These are phyloP conservation scores for Taiwanofungus camphoratus DNA, from an alignment of 1,284 basidiomycete genomes.

Conservation along the genomic window DNA sequence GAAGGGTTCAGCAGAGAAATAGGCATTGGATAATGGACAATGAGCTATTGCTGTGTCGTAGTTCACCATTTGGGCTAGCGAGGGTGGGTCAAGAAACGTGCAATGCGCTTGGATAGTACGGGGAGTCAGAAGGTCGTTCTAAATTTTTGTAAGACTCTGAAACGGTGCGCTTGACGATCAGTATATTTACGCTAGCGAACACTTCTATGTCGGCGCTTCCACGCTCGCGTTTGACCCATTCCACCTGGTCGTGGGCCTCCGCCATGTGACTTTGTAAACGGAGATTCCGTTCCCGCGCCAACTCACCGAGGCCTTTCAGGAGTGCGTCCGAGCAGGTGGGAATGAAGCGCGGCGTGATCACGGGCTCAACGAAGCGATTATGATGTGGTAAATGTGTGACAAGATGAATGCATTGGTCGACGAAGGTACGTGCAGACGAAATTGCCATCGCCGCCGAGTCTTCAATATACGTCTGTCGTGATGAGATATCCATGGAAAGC, in stretches of 20 bases:
- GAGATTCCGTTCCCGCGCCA: conserved; percentile 24
- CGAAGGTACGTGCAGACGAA: conserved; percentile 49
- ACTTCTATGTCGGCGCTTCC: conserved; percentile 66
- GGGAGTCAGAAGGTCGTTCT: conserved; percentile 57
- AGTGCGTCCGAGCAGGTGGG: conserved; percentile 72
- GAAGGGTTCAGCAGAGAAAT: conserved; percentile 75
- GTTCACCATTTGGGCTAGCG: conserved; percentile 46
- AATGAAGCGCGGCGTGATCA: conserved; percentile 77
- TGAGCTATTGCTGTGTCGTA: conserved; percentile 67
- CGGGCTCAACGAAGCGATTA: conserved; percentile 46
- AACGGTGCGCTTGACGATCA: conserved; percentile 1
- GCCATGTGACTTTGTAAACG: conserved; percentile 43
- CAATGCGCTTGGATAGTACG: conserved; percentile 81
- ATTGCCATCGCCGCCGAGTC: conserved; percentile 45
- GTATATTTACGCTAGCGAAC: conserved; percentile 53
- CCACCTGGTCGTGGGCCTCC: conserved; percentile 57
- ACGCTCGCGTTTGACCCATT: conserved; percentile 56
- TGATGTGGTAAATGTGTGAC: conserved; percentile 37
- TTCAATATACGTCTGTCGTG: conserved; percentile 69
- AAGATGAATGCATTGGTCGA: conserved; percentile 41
- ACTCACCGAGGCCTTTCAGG: conserved; percentile 47
- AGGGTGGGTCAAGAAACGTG: conserved; percentile 57
- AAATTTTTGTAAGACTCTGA: conserved; percentile 1
- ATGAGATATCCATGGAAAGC: conserved; percentile 78
- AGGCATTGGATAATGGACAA: conserved; percentile 81